Percentiles rank a stretch among this genome's conserved stretches.
phyloP scores from a whole-genome alignment of 208 protist genomes.

The Trypanosoma melophagium region DNA sequence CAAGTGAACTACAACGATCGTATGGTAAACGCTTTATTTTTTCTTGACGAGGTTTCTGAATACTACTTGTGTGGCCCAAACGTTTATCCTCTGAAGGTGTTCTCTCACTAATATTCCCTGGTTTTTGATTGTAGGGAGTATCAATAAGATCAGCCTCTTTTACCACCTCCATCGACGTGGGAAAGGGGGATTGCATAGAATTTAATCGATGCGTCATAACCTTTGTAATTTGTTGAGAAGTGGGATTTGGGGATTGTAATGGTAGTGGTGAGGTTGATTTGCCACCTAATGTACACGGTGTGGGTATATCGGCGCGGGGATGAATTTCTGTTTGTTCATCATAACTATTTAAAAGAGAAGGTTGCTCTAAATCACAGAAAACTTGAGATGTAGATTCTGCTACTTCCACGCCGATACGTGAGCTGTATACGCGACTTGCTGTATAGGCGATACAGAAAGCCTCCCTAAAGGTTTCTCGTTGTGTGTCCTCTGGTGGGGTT shows the following conservation, averaged over 20 bases:
- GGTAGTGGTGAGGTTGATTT: conserved; percentile 3
- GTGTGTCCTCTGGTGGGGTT: conserved; percentile 26
- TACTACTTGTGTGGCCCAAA: neutral
- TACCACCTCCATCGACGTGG: neutral
- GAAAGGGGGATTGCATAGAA: neutral
- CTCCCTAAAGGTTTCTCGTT: conserved; percentile 72
- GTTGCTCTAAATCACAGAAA: neutral
- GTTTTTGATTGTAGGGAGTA: conserved; percentile 8
- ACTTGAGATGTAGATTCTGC: neutral
- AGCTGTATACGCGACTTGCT: conserved; percentile 46
- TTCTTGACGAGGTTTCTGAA: neutral
- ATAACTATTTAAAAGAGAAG: neutral
- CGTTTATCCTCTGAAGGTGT: neutral
- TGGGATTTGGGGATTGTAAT: neutral
- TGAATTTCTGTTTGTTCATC: conserved; percentile 21
- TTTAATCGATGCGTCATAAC: neutral
- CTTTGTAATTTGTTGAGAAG: no score
- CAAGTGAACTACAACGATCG: conserved; percentile 18
- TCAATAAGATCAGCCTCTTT: conserved; percentile 3
- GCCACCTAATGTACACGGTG: neutral
- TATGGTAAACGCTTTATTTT: neutral
- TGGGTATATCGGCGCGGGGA: neutral
- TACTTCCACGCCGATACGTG: conserved; percentile 34
- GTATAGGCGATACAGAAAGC: conserved; percentile 69
- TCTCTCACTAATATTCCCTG: neutral